Evolutionary conservation across 495 filamentous ascomycete species (phyloP).

Genomic region (Glarea lozoyensis): DNA sequence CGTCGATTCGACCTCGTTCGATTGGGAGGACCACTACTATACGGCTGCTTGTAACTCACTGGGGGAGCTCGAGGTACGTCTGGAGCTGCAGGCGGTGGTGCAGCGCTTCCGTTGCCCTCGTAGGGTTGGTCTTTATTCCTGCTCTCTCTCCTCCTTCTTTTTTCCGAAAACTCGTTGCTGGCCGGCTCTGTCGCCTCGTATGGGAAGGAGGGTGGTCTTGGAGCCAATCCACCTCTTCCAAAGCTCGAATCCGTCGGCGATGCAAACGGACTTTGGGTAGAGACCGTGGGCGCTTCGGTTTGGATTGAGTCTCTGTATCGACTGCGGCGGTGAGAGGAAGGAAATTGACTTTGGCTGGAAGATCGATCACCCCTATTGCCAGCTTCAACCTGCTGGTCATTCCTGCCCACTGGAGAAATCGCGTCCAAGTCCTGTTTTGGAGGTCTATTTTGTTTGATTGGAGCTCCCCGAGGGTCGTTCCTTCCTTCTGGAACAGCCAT

Average conservation of each 20-base stretch:
- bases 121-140: constrained; percentile 25
- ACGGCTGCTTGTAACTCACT: constrained; percentile 45
- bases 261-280: constrained; percentile 40
- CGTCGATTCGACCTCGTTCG: constrained; percentile 20
- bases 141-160: constrained; percentile 24
- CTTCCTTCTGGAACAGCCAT: constrained; percentile 27
- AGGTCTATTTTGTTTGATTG: too few species aligned
- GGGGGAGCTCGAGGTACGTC: constrained; percentile 51
- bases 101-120: constrained; percentile 25
- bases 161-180: constrained; percentile 34
- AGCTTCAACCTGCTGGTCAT: constrained; percentile 34
- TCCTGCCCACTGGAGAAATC: constrained; percentile 24
- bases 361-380: constrained; percentile 15
- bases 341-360: constrained; percentile 23
- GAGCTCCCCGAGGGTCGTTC: constrained; percentile 27
- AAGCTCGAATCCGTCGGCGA: constrained; percentile 41
- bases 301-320: constrained; percentile 14
- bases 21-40: constrained; percentile 26
- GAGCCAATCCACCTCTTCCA: constrained; percentile 34
- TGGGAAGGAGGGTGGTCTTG: constrained; percentile 39
- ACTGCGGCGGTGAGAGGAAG: constrained; percentile 31
- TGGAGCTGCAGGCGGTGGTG: constrained; percentile 43
- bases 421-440: too few species aligned
- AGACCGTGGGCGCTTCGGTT: constrained; percentile 33
- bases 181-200: constrained; percentile 23